Conservation (phyloP, 2,329 filamentous ascomycete species). For the Scytalidium sp. region DNA sequence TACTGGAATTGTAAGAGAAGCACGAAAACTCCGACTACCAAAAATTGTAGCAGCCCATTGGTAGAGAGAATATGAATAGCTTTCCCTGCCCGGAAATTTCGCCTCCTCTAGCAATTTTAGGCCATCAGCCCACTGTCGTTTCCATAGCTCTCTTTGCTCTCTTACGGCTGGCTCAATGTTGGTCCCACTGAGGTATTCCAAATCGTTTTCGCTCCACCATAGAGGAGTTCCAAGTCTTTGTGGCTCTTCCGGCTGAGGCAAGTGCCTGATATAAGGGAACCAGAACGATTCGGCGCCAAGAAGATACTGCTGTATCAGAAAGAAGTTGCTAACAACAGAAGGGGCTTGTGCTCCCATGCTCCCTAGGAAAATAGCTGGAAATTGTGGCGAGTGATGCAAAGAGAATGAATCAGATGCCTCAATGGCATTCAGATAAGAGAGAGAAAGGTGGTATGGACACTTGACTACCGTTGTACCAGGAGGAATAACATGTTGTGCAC, state of each 20-base stretch:
- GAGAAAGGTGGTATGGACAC: conserved; percentile 49
- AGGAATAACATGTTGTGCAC: conserved; percentile 14
- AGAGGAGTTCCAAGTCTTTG: conserved; percentile 54
- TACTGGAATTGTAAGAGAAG: conserved; percentile 46
- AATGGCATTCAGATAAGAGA: conserved; percentile 59
- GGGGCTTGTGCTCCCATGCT: conserved; percentile 36
- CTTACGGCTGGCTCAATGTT: conserved; percentile 25
- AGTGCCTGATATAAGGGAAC: conserved; percentile 62
- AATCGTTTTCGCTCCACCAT: conserved; percentile 61
- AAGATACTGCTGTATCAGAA: conserved; percentile 66
- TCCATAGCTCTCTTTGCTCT: conserved; percentile 21
- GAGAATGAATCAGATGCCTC: conserved; percentile 26
- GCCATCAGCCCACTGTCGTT: conserved; percentile 20
- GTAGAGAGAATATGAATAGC: conserved; percentile 43
- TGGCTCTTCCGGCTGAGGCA: conserved; percentile 58
- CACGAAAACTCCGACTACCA: conserved; percentile 62
- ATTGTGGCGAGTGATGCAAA: conserved; percentile 23
- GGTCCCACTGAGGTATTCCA: conserved; percentile 42
- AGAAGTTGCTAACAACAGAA: conserved; percentile 64
- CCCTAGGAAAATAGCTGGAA: conserved; percentile 49
- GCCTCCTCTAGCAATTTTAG: conserved; percentile 11
- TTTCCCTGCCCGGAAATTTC: conserved; percentile 8
- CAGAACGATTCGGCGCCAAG: conserved; percentile 58
- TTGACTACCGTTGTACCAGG: conserved; percentile 38
- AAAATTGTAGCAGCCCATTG: conserved; percentile 65